Conservation (phyloP, 306 rosid species). For the Begonia peltatifolia region DNA sequence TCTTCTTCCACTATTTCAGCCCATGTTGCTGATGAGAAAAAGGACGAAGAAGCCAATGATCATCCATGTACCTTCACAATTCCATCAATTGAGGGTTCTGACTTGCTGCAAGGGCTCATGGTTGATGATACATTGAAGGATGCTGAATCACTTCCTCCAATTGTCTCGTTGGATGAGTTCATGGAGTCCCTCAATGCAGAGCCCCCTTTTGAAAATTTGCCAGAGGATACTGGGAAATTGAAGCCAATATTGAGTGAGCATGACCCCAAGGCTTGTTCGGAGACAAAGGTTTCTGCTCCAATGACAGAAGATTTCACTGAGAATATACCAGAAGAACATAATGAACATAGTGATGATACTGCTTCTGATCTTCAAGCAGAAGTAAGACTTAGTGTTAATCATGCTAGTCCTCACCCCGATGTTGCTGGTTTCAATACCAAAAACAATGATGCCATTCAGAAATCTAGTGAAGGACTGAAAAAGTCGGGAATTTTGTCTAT, state of each 20-base stretch:
- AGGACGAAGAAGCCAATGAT: slow-evolving; percentile 19
- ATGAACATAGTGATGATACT: slow-evolving; percentile 10
- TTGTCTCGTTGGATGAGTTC: slow-evolving; percentile 86
- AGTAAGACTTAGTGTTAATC: slow-evolving; percentile 14
- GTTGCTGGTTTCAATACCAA: slow-evolving; percentile 3
- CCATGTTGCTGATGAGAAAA: slow-evolving; percentile 20
- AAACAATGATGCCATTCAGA: slow-evolving; percentile 15
- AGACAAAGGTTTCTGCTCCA: slow-evolving; percentile 22
- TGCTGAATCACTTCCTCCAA: slow-evolving; percentile 67
- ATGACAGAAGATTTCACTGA: slow-evolving; percentile 16
- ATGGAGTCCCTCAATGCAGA: slow-evolving; percentile 77
- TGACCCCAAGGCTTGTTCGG: slow-evolving; percentile 27
- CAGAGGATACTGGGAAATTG: slow-evolving; percentile 32
- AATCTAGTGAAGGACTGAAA: slow-evolving; percentile 14
- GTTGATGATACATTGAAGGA: slow-evolving; percentile 72
- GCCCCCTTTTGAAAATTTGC: slow-evolving; percentile 60
- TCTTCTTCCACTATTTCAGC: slow-evolving; percentile 20
- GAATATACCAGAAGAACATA: neutral
- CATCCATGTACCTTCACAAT: slow-evolving; percentile 30
- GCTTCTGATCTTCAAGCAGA: slow-evolving; percentile 9
- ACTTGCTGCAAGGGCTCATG: slow-evolving; percentile 67
- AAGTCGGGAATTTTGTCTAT: slow-evolving; percentile 21
- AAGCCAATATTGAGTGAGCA: slow-evolving; percentile 26
- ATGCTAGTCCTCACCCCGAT: slow-evolving; percentile 2
- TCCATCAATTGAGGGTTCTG: slow-evolving; percentile 49